phyloP scores from a whole-genome alignment of 495 filamentous ascomycete genomes.

The Ramalina peruviana region DNA sequence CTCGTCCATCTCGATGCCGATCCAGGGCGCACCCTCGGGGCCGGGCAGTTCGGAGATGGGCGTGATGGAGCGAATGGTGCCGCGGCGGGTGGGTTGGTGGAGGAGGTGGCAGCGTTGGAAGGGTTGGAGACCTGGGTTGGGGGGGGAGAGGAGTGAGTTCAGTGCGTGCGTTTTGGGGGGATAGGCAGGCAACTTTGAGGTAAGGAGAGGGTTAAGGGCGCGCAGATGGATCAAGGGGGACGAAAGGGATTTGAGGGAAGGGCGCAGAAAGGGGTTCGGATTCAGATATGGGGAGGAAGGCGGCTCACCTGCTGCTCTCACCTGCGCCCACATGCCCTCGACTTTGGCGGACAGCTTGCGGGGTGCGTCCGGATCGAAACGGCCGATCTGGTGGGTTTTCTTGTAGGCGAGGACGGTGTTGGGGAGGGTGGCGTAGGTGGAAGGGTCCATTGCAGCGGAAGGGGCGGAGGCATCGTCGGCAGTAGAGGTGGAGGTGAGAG shows the following conservation, averaged over 20 bases:
- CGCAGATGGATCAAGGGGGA: too few relatives aligned
- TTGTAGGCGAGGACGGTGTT: constrained; percentile 93
- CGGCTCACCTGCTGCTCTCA: constrained; percentile 40
- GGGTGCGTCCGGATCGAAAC: constrained; percentile 79
- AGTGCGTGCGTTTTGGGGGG: too few relatives aligned
- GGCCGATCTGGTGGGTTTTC: constrained; percentile 75
- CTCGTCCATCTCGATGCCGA: constrained; percentile 75
- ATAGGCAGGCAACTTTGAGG: too few relatives aligned
- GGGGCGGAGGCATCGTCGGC: constrained; percentile 64
- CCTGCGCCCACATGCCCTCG: constrained; percentile 47
- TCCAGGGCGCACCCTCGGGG: constrained; percentile 55
- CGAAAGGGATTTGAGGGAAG: neutral
- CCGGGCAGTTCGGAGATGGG: constrained; percentile 68
- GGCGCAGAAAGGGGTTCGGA: too few relatives aligned
- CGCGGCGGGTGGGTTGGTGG: constrained; percentile 56
- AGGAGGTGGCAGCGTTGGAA: constrained; percentile 48
- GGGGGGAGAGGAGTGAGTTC: neutral
- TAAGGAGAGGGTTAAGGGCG: too few relatives aligned
- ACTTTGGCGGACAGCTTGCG: constrained; percentile 53
- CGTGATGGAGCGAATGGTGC: constrained; percentile 73
- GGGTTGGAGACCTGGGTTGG: neutral
- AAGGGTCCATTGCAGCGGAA: constrained; percentile 71
- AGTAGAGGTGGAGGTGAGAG: constrained; percentile 52
- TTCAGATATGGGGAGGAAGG: neutral
- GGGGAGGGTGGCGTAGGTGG: constrained; percentile 67